Percentiles rank a stretch among this genome's conserved stretches.
Conservation (phyloP, 305 asterid species). For the Ajuga reptans region DNA sequence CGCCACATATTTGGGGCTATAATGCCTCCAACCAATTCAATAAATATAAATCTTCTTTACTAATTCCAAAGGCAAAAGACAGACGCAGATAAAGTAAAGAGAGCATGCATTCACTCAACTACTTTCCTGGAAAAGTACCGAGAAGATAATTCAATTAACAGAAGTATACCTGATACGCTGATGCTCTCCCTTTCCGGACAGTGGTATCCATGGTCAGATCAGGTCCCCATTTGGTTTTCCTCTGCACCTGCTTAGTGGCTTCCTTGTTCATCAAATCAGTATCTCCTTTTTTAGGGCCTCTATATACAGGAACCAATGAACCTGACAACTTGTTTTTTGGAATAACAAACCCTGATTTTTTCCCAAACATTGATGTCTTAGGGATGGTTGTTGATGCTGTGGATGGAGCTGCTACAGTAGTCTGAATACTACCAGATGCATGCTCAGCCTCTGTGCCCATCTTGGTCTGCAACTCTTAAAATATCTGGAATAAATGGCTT, state of each 20-base stretch:
- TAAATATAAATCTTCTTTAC: slow-evolving; percentile 19
- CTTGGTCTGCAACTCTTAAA: slow-evolving; percentile 28
- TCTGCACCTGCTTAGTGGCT: slow-evolving; percentile 38
- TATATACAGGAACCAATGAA: slow-evolving; percentile 64
- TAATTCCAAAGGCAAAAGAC: slow-evolving; percentile 7
- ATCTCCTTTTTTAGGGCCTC: slow-evolving; percentile 56
- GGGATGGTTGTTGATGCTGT: slow-evolving; percentile 42
- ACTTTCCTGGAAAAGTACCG: neutral
- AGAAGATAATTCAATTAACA: slow-evolving; percentile 12
- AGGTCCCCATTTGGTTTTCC: slow-evolving; percentile 94
- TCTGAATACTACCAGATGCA: slow-evolving; percentile 37
- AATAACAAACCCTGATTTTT: slow-evolving; percentile 74
- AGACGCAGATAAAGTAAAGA: neutral
- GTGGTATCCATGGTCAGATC: slow-evolving; percentile 62
- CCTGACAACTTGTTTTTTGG: slow-evolving; percentile 87
- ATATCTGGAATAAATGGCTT: slow-evolving; percentile 2
- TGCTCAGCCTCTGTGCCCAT: slow-evolving; percentile 63
- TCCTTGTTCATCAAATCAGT: slow-evolving; percentile 45
- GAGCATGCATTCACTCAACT: neutral
- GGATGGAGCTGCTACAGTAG: slow-evolving; percentile 34
- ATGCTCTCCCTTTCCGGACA: slow-evolving; percentile 68
- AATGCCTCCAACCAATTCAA: slow-evolving; percentile 28
- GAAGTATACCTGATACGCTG: slow-evolving; percentile 69
- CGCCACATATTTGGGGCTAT: slow-evolving; percentile 22
- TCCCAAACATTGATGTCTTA: slow-evolving; percentile 58